phyloP scores from a whole-genome alignment of 495 filamentous ascomycete species.

The Penicillium cosmopolitanum region DNA sequence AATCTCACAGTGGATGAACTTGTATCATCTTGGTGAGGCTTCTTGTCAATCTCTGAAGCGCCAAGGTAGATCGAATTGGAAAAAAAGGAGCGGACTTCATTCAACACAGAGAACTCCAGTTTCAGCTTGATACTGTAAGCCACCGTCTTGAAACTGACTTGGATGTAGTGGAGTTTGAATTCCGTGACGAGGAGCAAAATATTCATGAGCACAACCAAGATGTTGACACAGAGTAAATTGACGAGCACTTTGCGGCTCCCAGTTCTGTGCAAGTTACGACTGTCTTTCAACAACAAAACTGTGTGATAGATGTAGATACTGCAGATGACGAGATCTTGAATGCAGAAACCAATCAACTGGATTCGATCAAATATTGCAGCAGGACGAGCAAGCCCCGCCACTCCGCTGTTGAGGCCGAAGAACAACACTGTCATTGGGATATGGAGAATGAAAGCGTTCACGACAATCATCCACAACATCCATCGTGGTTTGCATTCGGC shows the following conservation, averaged over 20 bases:
- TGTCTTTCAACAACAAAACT: not conserved
- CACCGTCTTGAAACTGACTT: not conserved
- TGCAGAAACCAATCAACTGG: slow-evolving; percentile 1
- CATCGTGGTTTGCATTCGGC: not conserved
- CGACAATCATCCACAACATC: slow-evolving; percentile 2
- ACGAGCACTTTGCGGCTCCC: not conserved
- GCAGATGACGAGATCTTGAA: slow-evolving; percentile 7
- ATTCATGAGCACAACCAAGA: not conserved
- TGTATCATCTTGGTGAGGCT: no score
- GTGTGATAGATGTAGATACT: slow-evolving; percentile 6
- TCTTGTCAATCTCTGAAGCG: no score
- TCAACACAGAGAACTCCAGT: not conserved
- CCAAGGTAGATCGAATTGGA: no score
- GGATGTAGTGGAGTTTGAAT: not conserved
- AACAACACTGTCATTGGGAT: slow-evolving; percentile 8
- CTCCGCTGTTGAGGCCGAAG: slow-evolving; percentile 2
- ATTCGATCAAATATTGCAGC: slow-evolving; percentile 6
- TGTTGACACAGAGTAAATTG: not conserved
- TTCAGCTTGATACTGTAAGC: slow-evolving; percentile 1
- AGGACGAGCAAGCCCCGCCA: slow-evolving; percentile 1
- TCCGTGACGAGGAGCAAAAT: not conserved
- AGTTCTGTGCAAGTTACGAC: no score
- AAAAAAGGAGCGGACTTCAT: no score
- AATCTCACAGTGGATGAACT: no score
- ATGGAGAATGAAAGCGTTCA: slow-evolving; percentile 5